Conservation (phyloP, 1,139 yeast genomes). For the Suzukiozyma palmioleophila region DNA sequence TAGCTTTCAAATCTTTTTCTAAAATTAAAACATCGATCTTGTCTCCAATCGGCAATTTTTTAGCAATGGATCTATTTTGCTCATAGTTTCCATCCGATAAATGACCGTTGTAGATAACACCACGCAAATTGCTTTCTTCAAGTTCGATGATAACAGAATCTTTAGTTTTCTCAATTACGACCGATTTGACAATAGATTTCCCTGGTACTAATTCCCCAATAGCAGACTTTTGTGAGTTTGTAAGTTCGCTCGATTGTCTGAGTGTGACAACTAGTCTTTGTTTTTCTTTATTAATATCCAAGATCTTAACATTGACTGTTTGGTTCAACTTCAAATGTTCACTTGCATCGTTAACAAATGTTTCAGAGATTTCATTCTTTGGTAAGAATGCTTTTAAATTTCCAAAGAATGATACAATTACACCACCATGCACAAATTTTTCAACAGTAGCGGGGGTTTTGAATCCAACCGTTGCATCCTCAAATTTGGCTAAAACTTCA, state of each 20-base stretch:
- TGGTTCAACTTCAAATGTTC: constrained; percentile 83
- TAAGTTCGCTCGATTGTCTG: constrained; percentile 54
- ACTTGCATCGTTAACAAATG: constrained; percentile 71
- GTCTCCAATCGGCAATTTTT: constrained; percentile 58
- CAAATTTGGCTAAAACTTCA: constrained; percentile 48
- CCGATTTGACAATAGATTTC: constrained; percentile 55
- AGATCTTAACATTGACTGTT: constrained; percentile 68
- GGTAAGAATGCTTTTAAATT: constrained; percentile 77
- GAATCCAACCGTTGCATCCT: constrained; percentile 52
- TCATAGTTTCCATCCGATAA: constrained; percentile 72
- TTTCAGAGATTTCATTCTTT: constrained; percentile 82
- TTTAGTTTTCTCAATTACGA: constrained; percentile 69
- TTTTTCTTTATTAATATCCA: constrained; percentile 51
- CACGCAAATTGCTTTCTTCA: constrained; percentile 53
- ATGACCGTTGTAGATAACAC: constrained; percentile 72
- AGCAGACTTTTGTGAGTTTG: constrained; percentile 44
- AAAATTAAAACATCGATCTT: constrained; percentile 58
- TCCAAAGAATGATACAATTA: constrained; percentile 79
- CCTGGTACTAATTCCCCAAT: constrained; percentile 56
- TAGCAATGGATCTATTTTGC: constrained; percentile 61
- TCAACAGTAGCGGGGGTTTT: constrained; percentile 75
- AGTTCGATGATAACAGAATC: constrained; percentile 68
- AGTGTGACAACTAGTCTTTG: constrained; percentile 69
- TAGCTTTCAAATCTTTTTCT: constrained; percentile 60
- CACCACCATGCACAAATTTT: constrained; percentile 71